Evolutionary conservation across 1,139 yeast genomes (phyloP).

Genomic region (Dujonia santamariae): DNA sequence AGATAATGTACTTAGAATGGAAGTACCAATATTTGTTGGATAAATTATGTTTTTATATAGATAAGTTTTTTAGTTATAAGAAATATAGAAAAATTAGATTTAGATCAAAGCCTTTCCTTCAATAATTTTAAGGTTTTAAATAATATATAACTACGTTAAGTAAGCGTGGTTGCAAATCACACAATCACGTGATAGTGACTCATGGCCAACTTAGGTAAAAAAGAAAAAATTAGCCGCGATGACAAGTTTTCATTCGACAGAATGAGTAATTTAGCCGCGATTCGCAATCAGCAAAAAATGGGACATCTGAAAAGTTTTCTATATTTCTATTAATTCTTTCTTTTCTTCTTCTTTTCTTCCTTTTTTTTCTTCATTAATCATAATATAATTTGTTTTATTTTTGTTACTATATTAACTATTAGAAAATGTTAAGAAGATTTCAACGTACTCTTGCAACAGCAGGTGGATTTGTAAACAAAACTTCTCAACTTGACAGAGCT

Average conservation of each 20-base stretch:
- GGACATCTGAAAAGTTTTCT: constrained; percentile 7
- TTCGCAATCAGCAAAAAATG: constrained; percentile 28
- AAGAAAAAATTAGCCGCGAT: no score
- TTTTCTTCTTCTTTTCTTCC: constrained; percentile 8
- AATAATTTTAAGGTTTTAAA: no score
- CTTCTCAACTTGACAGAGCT: constrained; percentile 66
- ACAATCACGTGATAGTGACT: constrained; percentile 8
- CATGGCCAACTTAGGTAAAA: constrained; percentile 28
- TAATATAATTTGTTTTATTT: background rate
- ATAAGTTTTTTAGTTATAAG: no score
- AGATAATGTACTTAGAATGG: constrained; percentile 33
- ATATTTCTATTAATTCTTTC: constrained; percentile 2
- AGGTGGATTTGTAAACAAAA: constrained; percentile 31
- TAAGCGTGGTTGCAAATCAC: background rate
- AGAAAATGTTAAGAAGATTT: constrained; percentile 13
- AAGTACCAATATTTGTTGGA: constrained; percentile 44
- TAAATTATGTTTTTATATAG: no score
- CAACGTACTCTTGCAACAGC: constrained; percentile 40
- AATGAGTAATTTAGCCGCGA: constrained; percentile 45
- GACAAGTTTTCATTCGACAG: no score
- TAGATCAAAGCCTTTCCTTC: no score
- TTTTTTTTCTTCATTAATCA: background rate
- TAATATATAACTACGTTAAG: no score
- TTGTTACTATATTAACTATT: no score
- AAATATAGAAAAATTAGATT: no score